Evolutionary conservation across 495 filamentous ascomycete genomes (phyloP).

Genomic region (Penicillium coprophilum): DNA sequence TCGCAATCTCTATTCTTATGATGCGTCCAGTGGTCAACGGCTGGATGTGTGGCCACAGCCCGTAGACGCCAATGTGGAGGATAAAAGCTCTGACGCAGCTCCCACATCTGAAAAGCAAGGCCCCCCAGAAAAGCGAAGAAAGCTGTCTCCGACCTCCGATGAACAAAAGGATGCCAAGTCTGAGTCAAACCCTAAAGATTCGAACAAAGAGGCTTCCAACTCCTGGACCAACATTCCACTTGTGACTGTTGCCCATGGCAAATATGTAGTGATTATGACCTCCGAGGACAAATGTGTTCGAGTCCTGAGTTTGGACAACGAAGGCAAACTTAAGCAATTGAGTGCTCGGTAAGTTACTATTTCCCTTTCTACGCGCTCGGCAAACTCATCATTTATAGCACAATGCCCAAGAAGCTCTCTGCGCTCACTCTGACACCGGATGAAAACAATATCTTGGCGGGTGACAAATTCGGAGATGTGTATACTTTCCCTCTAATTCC

Average conservation of each 20-base stretch:
- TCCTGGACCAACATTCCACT: slow-evolving; percentile 53
- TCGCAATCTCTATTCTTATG: slow-evolving; percentile 52
- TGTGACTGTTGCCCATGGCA: slow-evolving; percentile 58
- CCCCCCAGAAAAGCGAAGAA: slow-evolving; percentile 54
- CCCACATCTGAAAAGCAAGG: slow-evolving; percentile 33
- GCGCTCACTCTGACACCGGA: slow-evolving; percentile 68
- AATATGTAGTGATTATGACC: slow-evolving; percentile 73
- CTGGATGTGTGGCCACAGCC: slow-evolving; percentile 52
- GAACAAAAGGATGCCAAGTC: slow-evolving; percentile 25
- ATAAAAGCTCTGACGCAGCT: slow-evolving; percentile 18
- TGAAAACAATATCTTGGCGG: slow-evolving; percentile 68
- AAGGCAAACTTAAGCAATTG: slow-evolving; percentile 62
- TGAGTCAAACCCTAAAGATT: slow-evolving; percentile 15
- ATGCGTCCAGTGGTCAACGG: slow-evolving; percentile 40
- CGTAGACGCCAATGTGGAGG: slow-evolving; percentile 25
- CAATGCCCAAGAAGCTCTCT: slow-evolving; percentile 86
- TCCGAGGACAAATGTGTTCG: slow-evolving; percentile 87
- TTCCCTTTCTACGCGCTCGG: background rate
- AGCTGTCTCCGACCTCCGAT: slow-evolving; percentile 35
- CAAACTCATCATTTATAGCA: slow-evolving; percentile 45
- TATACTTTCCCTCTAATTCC: slow-evolving; percentile 79
- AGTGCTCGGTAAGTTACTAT: slow-evolving; percentile 63
- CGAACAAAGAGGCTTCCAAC: slow-evolving; percentile 5
- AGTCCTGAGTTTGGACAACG: slow-evolving; percentile 66
- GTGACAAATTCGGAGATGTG: slow-evolving; percentile 96